These are phyloP conservation scores for Xylaria palmicola DNA, from an alignment of 495 filamentous ascomycete genomes.

Conservation along the genomic window DNA sequence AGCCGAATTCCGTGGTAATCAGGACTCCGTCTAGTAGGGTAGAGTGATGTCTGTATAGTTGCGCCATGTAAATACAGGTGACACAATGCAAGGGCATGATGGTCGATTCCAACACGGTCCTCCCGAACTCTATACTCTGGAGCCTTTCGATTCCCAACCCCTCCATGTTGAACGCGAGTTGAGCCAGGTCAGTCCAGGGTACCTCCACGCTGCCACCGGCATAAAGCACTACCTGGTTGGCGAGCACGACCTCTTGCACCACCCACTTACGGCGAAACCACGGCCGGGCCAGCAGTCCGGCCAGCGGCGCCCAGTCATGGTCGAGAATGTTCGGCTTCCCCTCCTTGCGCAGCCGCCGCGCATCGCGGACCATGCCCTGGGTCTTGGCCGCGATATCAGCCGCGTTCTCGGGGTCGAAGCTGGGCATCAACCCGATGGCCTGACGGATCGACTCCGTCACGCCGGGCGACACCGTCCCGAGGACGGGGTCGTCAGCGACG, in stretches of 20 bases:
- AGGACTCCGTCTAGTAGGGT: conserved; percentile 16
- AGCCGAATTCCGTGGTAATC: neutral
- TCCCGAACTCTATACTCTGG: neutral
- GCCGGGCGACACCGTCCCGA: neutral
- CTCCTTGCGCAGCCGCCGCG: conserved; percentile 6
- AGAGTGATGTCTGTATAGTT: neutral
- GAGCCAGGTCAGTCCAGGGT: conserved; percentile 23
- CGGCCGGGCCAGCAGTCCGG: conserved; percentile 17
- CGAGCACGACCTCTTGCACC: conserved; percentile 28
- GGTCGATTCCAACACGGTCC: conserved; percentile 4
- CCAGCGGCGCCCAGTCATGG: conserved; percentile 21
- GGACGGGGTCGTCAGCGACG: conserved; percentile 10
- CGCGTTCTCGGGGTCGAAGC: neutral
- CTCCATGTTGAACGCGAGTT: conserved; percentile 14
- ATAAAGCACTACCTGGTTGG: conserved; percentile 13
- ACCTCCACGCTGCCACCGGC: conserved; percentile 21
- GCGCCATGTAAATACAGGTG: conserved; percentile 15
- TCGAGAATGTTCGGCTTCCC: conserved; percentile 19
- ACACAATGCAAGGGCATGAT: conserved; percentile 13
- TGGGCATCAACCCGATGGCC: conserved; percentile 10
- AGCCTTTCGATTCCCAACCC: conserved; percentile 10
- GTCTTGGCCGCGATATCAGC: neutral
- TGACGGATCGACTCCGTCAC: conserved; percentile 15
- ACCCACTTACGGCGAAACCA: conserved; percentile 34
- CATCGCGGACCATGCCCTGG: neutral